phyloP scores from a whole-genome alignment of 2,329 filamentous ascomycete genomes.

The Cercospora sojina region DNA sequence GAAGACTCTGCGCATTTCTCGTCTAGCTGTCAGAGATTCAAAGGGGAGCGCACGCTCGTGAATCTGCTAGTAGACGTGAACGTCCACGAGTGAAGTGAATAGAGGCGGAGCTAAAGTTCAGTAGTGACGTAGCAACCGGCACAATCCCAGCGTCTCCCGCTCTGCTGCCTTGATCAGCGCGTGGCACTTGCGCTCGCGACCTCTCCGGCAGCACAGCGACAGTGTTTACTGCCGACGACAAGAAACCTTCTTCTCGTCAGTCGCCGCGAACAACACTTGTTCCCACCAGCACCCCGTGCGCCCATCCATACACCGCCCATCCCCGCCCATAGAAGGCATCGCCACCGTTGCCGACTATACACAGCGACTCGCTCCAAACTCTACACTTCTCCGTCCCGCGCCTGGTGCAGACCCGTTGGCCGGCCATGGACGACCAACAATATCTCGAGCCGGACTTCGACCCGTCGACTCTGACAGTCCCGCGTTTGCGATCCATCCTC shows the following conservation, averaged over 20 bases:
- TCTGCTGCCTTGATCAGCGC: constrained; percentile 1
- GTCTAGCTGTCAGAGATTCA: too few species aligned
- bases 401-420: constrained; percentile 2
- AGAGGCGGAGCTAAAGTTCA: neutral
- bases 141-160: neutral
- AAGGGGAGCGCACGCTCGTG: too few species aligned
- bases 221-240: constrained; percentile 2
- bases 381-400: neutral
- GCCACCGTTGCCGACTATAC: neutral
- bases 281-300: constrained; percentile 6
- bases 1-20: too few species aligned
- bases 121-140: constrained; percentile 9
- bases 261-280: neutral
- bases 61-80: neutral
- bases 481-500: constrained; percentile 84
- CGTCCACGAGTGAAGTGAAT: neutral
- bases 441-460: constrained; percentile 90
- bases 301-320: neutral
- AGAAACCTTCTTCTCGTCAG: neutral
- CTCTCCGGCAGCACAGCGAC: neutral
- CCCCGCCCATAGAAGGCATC: neutral
- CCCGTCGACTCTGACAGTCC: constrained; percentile 76
- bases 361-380: constrained; percentile 1
- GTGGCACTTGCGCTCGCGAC: constrained; percentile 6
- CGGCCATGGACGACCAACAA: constrained; percentile 60